These are phyloP conservation scores for Wickerhamomyces sp. DNA, from an alignment of 1,139 yeast genomes.

Conservation along the genomic window DNA sequence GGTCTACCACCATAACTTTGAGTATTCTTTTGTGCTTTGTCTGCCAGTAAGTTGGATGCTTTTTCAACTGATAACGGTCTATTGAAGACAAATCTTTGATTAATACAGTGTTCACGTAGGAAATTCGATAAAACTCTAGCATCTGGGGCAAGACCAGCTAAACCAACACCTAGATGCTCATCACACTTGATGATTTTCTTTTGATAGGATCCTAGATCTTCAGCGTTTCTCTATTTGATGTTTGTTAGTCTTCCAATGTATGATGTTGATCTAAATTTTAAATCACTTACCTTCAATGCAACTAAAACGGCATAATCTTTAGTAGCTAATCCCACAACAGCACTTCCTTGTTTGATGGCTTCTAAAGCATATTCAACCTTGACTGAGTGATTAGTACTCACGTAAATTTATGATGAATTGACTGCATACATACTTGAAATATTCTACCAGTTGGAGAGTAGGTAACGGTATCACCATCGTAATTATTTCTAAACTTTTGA, in stretches of 20 bases:
- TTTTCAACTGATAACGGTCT: slow-evolving; percentile 82
- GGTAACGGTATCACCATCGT: slow-evolving; percentile 97
- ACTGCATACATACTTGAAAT: slow-evolving; percentile 55
- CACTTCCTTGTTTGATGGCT: slow-evolving; percentile 97
- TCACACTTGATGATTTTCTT: slow-evolving; percentile 89
- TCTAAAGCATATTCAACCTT: slow-evolving; percentile 87
- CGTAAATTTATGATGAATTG: background rate
- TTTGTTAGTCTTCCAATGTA: slow-evolving; percentile 1
- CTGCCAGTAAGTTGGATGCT: slow-evolving; percentile 85
- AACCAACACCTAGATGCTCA: slow-evolving; percentile 88
- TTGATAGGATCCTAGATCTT: slow-evolving; percentile 94
- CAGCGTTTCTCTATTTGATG: slow-evolving; percentile 68
- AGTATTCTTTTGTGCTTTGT: slow-evolving; percentile 95
- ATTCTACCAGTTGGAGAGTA: slow-evolving; percentile 96
- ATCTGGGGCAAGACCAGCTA: slow-evolving; percentile 98
- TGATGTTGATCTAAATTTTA: background rate
- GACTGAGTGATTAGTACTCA: slow-evolving; percentile 10
- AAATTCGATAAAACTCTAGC: slow-evolving; percentile 89
- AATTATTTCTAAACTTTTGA: slow-evolving; percentile 87
- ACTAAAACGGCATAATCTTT: slow-evolving; percentile 84
- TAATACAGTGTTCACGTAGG: slow-evolving; percentile 88
- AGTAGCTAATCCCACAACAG: slow-evolving; percentile 91
- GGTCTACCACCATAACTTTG: slow-evolving; percentile 96
- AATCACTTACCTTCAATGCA: slow-evolving; percentile 55
- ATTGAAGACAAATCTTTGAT: slow-evolving; percentile 78